Percentiles rank a stretch among this genome's conserved stretches.
These are phyloP conservation scores for Phaffomyces thermotolerans DNA, from an alignment of 805 yeast species.

Conservation along the genomic window DNA sequence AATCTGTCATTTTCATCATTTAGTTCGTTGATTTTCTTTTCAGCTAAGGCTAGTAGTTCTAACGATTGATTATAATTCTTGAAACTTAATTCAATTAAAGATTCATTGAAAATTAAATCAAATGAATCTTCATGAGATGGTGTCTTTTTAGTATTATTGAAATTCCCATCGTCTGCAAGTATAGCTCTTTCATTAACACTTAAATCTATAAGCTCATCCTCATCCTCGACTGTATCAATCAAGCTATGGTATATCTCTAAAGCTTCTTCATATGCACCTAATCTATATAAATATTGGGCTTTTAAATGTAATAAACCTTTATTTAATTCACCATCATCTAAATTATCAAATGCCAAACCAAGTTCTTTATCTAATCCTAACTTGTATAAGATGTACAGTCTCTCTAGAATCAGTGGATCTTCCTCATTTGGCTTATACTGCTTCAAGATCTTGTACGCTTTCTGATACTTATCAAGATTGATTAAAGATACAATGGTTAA, in stretches of 20 bases:
- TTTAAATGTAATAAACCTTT: slow-evolving; percentile 41
- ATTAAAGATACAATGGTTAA: slow-evolving; percentile 54
- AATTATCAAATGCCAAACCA: slow-evolving; percentile 18
- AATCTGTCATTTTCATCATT: slow-evolving; percentile 36
- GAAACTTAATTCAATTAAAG: slow-evolving; percentile 44
- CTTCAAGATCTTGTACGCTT: slow-evolving; percentile 40
- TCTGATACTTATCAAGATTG: slow-evolving; percentile 53
- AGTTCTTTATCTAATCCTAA: slow-evolving; percentile 30
- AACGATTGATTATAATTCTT: slow-evolving; percentile 36
- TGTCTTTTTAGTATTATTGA: slow-evolving; percentile 11
- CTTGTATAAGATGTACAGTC: slow-evolving; percentile 58
- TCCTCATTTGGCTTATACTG: slow-evolving; percentile 30
- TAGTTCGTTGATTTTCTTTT: slow-evolving; percentile 33
- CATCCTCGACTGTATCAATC: slow-evolving; percentile 28
- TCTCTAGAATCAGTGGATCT: slow-evolving; percentile 40
- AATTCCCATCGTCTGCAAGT: slow-evolving; percentile 37
- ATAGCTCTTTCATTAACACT: slow-evolving; percentile 66
- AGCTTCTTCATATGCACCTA: slow-evolving; percentile 45
- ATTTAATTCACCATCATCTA: slow-evolving; percentile 15
- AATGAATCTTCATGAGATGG: slow-evolving; percentile 32
- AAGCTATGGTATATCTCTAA: slow-evolving; percentile 44
- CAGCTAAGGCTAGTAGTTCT: slow-evolving; percentile 38
- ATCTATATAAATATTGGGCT: slow-evolving; percentile 46
- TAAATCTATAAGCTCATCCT: slow-evolving; percentile 42
- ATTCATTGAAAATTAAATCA: slow-evolving; percentile 59